Evolutionary conservation across 2,329 filamentous ascomycete genomes (phyloP).

Genomic region (Colletotrichum horii): DNA sequence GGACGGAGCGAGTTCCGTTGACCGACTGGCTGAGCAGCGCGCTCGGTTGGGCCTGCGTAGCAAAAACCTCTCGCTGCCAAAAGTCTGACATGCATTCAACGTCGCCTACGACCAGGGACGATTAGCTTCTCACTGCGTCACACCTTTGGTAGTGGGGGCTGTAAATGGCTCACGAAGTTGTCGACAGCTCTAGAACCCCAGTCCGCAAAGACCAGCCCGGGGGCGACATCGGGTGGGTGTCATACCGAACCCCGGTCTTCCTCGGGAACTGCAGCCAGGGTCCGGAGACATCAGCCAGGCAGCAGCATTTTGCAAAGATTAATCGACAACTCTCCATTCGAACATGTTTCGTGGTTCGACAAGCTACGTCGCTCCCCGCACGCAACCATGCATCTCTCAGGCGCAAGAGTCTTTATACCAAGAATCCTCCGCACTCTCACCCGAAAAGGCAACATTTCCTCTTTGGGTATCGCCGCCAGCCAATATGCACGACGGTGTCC

Average conservation of each 20-base stretch:
- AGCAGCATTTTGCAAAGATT: neutral
- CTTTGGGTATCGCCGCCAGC: neutral
- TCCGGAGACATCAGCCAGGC: neutral
- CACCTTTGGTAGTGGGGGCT: neutral
- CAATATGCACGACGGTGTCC: neutral
- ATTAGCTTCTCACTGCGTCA: neutral
- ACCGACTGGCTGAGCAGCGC: neutral
- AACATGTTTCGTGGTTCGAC: neutral
- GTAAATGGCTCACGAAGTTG: neutral
- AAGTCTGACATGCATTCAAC: neutral
- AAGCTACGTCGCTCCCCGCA: neutral
- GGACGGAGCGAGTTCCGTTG: neutral
- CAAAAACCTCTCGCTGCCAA: neutral
- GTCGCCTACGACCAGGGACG: neutral
- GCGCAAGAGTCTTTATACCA: neutral
- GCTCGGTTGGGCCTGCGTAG: neutral
- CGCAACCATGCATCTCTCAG: neutral
- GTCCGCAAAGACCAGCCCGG: neutral
- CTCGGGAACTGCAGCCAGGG: neutral
- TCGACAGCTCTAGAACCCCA: neutral
- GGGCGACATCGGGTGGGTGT: neutral
- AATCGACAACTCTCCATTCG: neutral
- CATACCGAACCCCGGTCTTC: neutral
- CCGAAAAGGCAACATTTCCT: neutral
- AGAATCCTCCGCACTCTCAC: neutral